Percentiles rank a stretch among this genome's conserved stretches.
phyloP scores from a whole-genome alignment of 208 protist genomes.

The Crithidia bombi region DNA sequence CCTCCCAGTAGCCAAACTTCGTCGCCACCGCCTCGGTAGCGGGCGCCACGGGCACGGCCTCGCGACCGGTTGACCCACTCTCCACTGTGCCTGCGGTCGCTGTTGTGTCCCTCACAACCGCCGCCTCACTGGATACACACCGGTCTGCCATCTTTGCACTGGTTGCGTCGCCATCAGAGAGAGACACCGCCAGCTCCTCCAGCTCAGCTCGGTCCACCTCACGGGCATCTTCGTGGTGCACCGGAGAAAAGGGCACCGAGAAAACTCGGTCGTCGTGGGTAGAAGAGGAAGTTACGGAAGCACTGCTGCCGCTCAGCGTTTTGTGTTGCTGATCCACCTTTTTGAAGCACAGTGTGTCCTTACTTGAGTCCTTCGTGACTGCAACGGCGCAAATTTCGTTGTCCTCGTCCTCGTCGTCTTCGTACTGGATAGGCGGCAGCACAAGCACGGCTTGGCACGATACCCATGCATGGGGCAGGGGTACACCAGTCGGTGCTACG shows the following conservation, averaged over 20 bases:
- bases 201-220: neutral
- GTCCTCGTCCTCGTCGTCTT: neutral
- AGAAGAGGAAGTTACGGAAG: neutral
- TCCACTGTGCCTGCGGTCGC: too few species aligned
- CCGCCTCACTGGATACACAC: too few species aligned
- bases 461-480: constrained; percentile 32
- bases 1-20: too few species aligned
- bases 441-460: constrained; percentile 38
- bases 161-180: neutral
- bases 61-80: too few species aligned
- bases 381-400: neutral
- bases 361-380: too few species aligned
- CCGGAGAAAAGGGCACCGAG: constrained; percentile 1
- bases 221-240: neutral
- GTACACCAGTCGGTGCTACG: constrained; percentile 27
- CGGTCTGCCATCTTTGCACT: too few species aligned
- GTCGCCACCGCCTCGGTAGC: too few species aligned
- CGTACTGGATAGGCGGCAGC: constrained; percentile 25
- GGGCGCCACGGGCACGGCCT: too few species aligned
- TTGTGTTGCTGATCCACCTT: neutral
- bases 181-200: neutral
- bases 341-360: too few species aligned
- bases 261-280: neutral
- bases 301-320: too few species aligned
- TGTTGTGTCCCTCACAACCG: too few species aligned